These are phyloP conservation scores for Paxillus ammoniavirescens DNA, from an alignment of 768 basidiomycete genomes.

Conservation along the genomic window DNA sequence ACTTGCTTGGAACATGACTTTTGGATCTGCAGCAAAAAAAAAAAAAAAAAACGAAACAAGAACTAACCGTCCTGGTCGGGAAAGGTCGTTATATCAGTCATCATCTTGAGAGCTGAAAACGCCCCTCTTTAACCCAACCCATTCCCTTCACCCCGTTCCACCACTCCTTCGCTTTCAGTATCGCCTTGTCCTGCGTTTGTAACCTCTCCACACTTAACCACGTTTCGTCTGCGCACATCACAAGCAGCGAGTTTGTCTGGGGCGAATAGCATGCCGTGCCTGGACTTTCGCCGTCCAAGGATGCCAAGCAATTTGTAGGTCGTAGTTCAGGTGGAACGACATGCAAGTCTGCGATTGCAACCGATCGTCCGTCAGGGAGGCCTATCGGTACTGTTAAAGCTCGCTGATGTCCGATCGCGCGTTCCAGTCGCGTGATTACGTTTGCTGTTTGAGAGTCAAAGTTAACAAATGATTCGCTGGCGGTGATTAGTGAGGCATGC, in stretches of 20 bases:
- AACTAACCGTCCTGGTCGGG: too few species aligned
- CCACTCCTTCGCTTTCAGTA: constrained; percentile 63
- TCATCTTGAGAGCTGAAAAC: constrained; percentile 4
- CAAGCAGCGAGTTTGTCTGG: constrained; percentile 38
- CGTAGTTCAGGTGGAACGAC: constrained; percentile 5
- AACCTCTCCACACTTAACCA: constrained; percentile 54
- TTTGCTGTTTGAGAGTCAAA: neutral
- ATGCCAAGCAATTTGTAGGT: neutral
- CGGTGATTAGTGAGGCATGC: neutral
- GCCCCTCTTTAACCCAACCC: constrained; percentile 22
- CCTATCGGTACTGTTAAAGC: constrained; percentile 17
- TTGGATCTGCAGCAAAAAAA: too few species aligned
- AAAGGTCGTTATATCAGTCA: too few species aligned
- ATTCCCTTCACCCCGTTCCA: constrained; percentile 66
- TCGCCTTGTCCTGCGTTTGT: constrained; percentile 58
- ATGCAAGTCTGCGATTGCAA: constrained; percentile 20
- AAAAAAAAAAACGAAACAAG: too few species aligned
- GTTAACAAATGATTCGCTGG: neutral
- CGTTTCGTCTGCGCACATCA: constrained; percentile 55
- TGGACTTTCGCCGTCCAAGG: constrained; percentile 24
- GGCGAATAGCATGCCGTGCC: constrained; percentile 47
- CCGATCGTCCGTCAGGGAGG: constrained; percentile 27
- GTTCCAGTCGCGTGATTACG: constrained; percentile 20
- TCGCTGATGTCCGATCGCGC: constrained; percentile 30
- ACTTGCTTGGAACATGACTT: too few species aligned